Conservation (phyloP, 1,284 basidiomycete genomes). For the Boletus smithii region DNA sequence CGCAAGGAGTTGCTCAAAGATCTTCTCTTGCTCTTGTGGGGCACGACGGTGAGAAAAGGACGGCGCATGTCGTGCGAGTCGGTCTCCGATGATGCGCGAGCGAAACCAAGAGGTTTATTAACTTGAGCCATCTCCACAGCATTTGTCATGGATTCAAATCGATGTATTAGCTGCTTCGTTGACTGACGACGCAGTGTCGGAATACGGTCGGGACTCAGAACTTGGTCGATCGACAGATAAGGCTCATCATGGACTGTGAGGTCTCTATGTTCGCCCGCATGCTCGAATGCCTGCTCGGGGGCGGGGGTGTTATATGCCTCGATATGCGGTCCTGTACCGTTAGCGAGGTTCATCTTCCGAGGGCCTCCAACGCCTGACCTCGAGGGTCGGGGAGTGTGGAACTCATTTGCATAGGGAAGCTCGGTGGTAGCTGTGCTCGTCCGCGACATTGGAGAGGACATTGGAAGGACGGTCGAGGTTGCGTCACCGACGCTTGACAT, state of each 20-base stretch:
- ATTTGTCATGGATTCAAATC: slow-evolving; percentile 40
- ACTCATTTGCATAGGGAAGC: not conserved
- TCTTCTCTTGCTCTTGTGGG: slow-evolving; percentile 38
- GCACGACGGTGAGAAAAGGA: slow-evolving; percentile 15
- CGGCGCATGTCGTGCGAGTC: slow-evolving; percentile 9
- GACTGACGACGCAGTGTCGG: slow-evolving; percentile 31
- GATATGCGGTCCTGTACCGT: not conserved
- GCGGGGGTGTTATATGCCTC: not conserved
- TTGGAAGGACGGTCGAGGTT: slow-evolving; percentile 12
- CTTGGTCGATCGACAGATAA: slow-evolving; percentile 5
- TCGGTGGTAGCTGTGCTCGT: slow-evolving; percentile 5
- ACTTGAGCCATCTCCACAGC: slow-evolving; percentile 8
- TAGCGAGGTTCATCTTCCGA: slow-evolving; percentile 18
- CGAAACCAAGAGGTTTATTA: slow-evolving; percentile 7
- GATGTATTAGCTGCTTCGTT: slow-evolving; percentile 40
- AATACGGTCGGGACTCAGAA: not conserved
- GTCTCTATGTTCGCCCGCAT: not conserved
- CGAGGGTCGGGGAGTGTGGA: slow-evolving; percentile 2
- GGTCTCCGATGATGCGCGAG: slow-evolving; percentile 13
- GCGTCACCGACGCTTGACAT: slow-evolving; percentile 19
- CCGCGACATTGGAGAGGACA: slow-evolving; percentile 15
- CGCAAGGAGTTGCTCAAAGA: slow-evolving; percentile 64
- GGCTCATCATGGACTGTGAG: not conserved
- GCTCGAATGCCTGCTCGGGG: not conserved
- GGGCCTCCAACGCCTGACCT: slow-evolving; percentile 27